Conservation (phyloP, 805 yeast genomes). For the Barnettozyma sp. region DNA sequence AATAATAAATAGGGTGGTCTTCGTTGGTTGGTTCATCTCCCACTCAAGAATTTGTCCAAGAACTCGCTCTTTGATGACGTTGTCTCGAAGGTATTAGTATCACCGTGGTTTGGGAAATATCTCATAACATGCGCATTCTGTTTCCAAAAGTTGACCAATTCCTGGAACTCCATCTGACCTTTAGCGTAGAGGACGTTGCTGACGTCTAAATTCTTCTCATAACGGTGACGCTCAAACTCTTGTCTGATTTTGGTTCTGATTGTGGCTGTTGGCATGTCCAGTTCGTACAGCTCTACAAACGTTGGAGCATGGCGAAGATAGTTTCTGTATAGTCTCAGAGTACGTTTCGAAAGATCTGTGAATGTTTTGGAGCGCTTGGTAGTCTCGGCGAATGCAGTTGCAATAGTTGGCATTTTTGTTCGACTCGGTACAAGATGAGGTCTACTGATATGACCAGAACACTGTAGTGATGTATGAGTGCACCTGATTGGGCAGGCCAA, state of each 20-base stretch:
- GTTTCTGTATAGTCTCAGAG: slow-evolving; percentile 65
- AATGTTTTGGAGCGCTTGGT: slow-evolving; percentile 58
- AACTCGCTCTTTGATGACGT: slow-evolving; percentile 46
- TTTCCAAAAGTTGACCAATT: slow-evolving; percentile 83
- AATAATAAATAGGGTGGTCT: no score
- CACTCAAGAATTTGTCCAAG: slow-evolving; percentile 67
- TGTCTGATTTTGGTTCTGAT: slow-evolving; percentile 82
- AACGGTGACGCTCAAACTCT: slow-evolving; percentile 82
- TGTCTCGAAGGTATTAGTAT: slow-evolving; percentile 35
- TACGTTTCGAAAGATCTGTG: slow-evolving; percentile 55
- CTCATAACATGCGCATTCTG: slow-evolving; percentile 80
- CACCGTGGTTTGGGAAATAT: slow-evolving; percentile 64
- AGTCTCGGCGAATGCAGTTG: slow-evolving; percentile 82
- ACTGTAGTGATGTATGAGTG: no score
- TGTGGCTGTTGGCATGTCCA: slow-evolving; percentile 70
- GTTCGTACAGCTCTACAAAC: slow-evolving; percentile 57
- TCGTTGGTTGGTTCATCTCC: slow-evolving; percentile 27
- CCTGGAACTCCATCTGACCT: slow-evolving; percentile 90
- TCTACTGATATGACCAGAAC: no score
- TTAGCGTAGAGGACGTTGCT: slow-evolving; percentile 66
- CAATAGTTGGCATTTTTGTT: slow-evolving; percentile 61
- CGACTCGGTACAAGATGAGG: no score
- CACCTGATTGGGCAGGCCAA: no score
- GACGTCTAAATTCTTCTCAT: slow-evolving; percentile 56
- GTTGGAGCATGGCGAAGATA: slow-evolving; percentile 57